Percentiles rank a stretch among this genome's conserved stretches.
phyloP scores from a whole-genome alignment of 108 stramenopile genomes.

The Stephanodiscus minutulus region DNA sequence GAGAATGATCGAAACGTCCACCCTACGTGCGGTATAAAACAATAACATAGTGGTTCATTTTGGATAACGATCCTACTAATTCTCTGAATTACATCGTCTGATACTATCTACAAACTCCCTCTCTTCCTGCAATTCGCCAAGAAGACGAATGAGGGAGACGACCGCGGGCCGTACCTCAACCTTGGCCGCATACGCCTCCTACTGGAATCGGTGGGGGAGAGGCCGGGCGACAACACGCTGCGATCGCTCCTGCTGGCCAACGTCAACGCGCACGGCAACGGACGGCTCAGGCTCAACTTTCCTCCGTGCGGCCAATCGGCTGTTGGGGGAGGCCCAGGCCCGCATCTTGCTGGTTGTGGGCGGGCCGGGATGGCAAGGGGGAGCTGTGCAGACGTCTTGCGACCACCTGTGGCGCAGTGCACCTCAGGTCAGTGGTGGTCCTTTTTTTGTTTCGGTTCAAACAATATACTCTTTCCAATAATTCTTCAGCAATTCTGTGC shows the following conservation, averaged over 20 bases:
- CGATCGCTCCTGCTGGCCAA: slow-evolving; percentile 53
- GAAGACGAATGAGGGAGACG: slow-evolving; percentile 16
- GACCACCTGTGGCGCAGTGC: slow-evolving; percentile 84
- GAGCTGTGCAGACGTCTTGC: slow-evolving; percentile 69
- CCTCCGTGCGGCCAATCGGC: slow-evolving; percentile 43
- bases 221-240: slow-evolving; percentile 48
- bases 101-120: no score
- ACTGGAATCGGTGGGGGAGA: slow-evolving; percentile 61
- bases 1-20: no score
- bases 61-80: no score
- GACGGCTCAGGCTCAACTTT: slow-evolving; percentile 64
- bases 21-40: no score
- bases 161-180: slow-evolving; percentile 41
- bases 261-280: slow-evolving; percentile 61
- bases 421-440: slow-evolving; percentile 51
- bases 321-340: slow-evolving; percentile 69
- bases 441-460: no score
- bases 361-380: slow-evolving; percentile 96
- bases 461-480: no score
- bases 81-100: no score
- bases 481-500: no score
- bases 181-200: slow-evolving; percentile 43
- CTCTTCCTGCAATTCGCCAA: slow-evolving; percentile 62
- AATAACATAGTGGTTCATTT: no score
- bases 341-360: slow-evolving; percentile 91